Evolutionary conservation across 1,139 yeast genomes (phyloP), one percentile per base, ranked within the genome.

Genomic region (Candida sp.): DNA sequence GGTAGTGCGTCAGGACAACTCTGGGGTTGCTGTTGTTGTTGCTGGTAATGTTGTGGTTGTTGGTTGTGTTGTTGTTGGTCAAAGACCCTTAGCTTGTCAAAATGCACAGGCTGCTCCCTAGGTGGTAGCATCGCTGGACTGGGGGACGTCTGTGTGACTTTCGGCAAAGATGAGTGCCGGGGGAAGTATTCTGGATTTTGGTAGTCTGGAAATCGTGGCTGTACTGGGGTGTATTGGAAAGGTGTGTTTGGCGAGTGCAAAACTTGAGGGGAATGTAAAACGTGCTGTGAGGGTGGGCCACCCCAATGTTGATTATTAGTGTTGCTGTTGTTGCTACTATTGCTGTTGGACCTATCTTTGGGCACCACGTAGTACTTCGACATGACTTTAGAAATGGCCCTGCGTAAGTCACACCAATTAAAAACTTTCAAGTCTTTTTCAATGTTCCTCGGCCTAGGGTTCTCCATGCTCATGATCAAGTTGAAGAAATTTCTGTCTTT

Each of bases 361-460:
- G 51, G 32, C 30, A 49, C 54, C 35, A 54, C 63, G 12, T 77
- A 70, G 61, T 86, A 87, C 64, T 86, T 86, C 43, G 85, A 74
- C 46, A 85, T 73, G n/a, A 86, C 88, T 60, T 84, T 86, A 40
- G 73, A 69, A 48, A 86, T 64, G 0, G 92, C 92, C 41, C 69
- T 72, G 38, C 73, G 77, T 35, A 86, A 68, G 49, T 78, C 77
- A 25, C 68, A 60, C 92, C 92, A 86, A 35, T 74, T 73, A 59
- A 86, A 84, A 4, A 86, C 91, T 62, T 86, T 86, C 55, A 86
- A 82, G 62, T 86, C 90, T 63, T 87, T 87, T 60, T 85, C 91
- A 50, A 87, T 87, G 60, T 85, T 86, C 41, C 92, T 70, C 3
- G 92, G 92, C 56, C 86, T 75, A 2, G 93, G 92, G 48, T 78